Evolutionary conservation across 495 filamentous ascomycete species (phyloP), one percentile per base, ranked within the genome.

Genomic region (Podospora pseudocomata): DNA sequence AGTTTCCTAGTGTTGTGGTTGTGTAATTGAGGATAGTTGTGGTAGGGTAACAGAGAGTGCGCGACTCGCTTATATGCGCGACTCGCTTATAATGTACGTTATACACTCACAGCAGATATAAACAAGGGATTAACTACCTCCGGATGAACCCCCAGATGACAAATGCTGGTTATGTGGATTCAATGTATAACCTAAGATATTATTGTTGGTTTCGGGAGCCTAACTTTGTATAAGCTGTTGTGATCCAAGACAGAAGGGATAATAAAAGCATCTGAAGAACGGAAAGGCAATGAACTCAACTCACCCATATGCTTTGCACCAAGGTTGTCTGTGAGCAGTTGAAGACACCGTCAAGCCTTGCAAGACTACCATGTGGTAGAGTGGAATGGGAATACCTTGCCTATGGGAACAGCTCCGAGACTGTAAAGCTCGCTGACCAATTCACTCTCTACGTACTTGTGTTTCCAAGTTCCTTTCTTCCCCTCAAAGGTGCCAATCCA

Each of bases 131-230:
- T 56, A 20, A 5, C 0, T 56, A 56, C 54, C 54, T 16, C 54
- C 54, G 15, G 5, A 56, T 20, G 54, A 56, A 16, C 54, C 54
- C 15, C 54, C 90, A n/a, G 87, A 84, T 57, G 89, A 86, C 0
- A 88, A 80, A 4, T 67, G 61, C 32, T 71, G 82, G 71, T 90
- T 89, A 44, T 82, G 75, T 0, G 90, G 90, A 72, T 92, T 92
- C 28, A 88, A 77, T 0, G 86, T 87, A 7, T 86, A 81, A 5
- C 89, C 89, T 67, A 90, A 86, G 32, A 92, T 75, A 70, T 91
- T 89, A 75, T 90, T 91, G 32, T 84, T 77, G 0, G 84, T 78
- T 62, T 87, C 85, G 1, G 68, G 63, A 32, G 68, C 55, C 64
- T 66, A 9, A n/a, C 18, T 60, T 54, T 20, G 19, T 5, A 32